Percentiles rank a stretch among this genome's conserved stretches.
These are phyloP conservation scores for Boletus reticuloceps DNA, from an alignment of 768 basidiomycete genomes.

Conservation along the genomic window DNA sequence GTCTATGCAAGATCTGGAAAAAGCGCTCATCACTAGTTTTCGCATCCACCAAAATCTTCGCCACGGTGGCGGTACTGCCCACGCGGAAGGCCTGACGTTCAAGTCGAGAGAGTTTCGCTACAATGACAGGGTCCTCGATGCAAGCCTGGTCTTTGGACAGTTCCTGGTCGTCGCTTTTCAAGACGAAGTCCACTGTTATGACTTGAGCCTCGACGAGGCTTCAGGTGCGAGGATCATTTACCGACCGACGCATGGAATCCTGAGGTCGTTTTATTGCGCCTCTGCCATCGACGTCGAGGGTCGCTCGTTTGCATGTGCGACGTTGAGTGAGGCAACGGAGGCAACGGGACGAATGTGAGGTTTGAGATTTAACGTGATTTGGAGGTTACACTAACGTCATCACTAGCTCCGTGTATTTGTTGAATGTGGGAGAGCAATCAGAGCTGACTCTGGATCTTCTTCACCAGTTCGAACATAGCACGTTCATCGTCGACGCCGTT, in stretches of 20 bases:
- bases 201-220: constrained; percentile 1
- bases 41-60: constrained; percentile 8
- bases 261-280: constrained; percentile 5
- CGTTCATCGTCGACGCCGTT: too few relatives aligned
- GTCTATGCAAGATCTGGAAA: not conserved
- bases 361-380: not conserved
- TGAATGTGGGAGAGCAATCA: not conserved
- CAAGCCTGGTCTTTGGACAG: constrained; percentile 11
- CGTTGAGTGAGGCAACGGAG: constrained; percentile 1
- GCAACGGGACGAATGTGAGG: constrained; percentile 1
- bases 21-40: constrained; percentile 5
- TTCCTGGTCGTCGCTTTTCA: constrained; percentile 14
- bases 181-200: constrained; percentile 16
- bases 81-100: not conserved
- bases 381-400: not conserved
- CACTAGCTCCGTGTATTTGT: constrained; percentile 7
- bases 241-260: not conserved
- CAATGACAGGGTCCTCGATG: not conserved
- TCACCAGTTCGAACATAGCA: not conserved
- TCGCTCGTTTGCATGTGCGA: constrained; percentile 11
- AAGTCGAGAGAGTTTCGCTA: constrained; percentile 7
- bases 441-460: constrained; percentile 9
- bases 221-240: constrained; percentile 3
- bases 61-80: too few relatives aligned
- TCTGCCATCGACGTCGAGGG: constrained; percentile 14